A percentile compares a stretch with the other conserved stretches of the same genome.
phyloP scores from a whole-genome alignment of 768 basidiomycete species.

The Lactarius evosmus region DNA sequence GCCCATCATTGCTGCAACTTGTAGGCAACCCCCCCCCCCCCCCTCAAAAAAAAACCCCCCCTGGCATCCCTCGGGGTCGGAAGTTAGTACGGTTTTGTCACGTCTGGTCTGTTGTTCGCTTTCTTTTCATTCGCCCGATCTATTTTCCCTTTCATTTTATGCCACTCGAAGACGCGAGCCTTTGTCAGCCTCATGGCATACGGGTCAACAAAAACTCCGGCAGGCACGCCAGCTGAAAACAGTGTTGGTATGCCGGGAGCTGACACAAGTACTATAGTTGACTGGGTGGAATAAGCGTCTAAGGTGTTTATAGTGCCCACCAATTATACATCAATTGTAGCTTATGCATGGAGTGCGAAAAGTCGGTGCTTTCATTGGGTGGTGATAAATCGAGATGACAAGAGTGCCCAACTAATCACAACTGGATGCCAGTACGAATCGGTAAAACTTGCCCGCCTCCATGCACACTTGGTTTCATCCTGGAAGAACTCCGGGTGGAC shows the following conservation, averaged over 20 bases:
- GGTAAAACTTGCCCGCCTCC: background rate
- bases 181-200: background rate
- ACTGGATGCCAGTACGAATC: background rate
- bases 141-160: background rate
- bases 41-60: too few relatives aligned
- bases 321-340: too few relatives aligned
- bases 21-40: background rate
- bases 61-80: too few relatives aligned
- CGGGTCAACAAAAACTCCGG: background rate
- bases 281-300: background rate
- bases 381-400: background rate
- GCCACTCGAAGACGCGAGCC: background rate
- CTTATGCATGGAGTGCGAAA: too few relatives aligned
- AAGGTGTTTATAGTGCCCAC: too few relatives aligned
- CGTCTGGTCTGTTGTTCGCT: background rate
- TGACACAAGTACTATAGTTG: background rate
- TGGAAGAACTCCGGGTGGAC: background rate
- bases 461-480: too few relatives aligned
- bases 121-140: background rate
- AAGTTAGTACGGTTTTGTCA: background rate
- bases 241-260: background rate
- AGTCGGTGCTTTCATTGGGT: too few relatives aligned
- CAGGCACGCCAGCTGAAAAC: background rate
- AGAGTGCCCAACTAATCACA: background rate
- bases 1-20: background rate